Conservation (phyloP, 768 basidiomycete genomes). For the Amanita inopinata region DNA sequence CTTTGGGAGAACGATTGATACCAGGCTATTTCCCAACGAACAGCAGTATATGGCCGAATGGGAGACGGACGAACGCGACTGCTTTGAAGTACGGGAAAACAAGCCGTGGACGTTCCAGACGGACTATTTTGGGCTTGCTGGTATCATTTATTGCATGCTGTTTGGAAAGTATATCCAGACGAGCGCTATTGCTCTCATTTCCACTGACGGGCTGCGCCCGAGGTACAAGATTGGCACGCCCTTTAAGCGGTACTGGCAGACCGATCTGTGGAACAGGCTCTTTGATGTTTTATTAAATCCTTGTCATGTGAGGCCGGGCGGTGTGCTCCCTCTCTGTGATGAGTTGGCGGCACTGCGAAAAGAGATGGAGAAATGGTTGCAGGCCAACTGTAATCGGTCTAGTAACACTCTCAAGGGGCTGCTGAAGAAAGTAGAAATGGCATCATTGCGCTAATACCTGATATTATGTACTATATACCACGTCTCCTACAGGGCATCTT, state of each 20-base stretch:
- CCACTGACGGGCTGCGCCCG: constrained; percentile 21
- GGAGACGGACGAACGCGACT: constrained; percentile 85
- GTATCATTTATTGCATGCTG: constrained; percentile 91
- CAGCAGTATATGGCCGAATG: constrained; percentile 86
- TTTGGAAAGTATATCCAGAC: constrained; percentile 94
- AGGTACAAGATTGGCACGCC: constrained; percentile 62
- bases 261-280: constrained; percentile 70
- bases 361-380: constrained; percentile 86
- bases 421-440: constrained; percentile 72
- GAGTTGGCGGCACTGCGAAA: constrained; percentile 53
- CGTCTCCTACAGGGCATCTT: constrained; percentile 10
- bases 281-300: constrained; percentile 90
- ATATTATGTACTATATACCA: constrained; percentile 5
- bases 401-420: constrained; percentile 73
- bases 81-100: constrained; percentile 79
- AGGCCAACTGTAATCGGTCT: constrained; percentile 77
- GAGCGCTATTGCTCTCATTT: constrained; percentile 33
- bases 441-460: constrained; percentile 23
- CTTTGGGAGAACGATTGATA: constrained; percentile 94
- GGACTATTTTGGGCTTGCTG: constrained; percentile 94
- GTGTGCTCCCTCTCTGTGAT: constrained; percentile 60
- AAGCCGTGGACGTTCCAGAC: constrained; percentile 90
- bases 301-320: constrained; percentile 40
- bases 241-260: constrained; percentile 96
- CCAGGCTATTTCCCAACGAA: constrained; percentile 61